phyloP scores from a whole-genome alignment of 1,284 basidiomycete species.

The Cryptococcus floricola region DNA sequence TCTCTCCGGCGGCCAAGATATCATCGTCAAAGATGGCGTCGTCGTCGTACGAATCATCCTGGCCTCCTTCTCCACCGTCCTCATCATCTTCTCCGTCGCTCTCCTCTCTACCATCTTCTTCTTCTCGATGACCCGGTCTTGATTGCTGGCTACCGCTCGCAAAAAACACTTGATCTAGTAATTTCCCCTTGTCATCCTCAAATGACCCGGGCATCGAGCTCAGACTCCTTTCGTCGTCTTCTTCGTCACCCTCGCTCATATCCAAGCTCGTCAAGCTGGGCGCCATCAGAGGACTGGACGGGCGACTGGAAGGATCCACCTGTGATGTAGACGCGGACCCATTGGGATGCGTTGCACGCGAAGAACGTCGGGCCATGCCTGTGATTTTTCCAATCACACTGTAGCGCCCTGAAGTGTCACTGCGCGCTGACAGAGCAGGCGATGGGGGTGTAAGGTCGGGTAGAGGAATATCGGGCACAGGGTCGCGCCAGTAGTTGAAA shows the following conservation, averaged over 20 bases:
- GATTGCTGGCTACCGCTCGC: conserved; percentile 36
- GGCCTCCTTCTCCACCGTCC: conserved; percentile 30
- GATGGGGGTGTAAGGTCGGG: conserved; percentile 89
- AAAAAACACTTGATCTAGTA: conserved; percentile 15
- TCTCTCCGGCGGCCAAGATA: conserved; percentile 72
- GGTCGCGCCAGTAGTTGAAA: conserved; percentile 92
- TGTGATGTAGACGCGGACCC: neutral
- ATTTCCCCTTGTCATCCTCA: conserved; percentile 34
- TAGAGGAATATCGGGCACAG: conserved; percentile 71
- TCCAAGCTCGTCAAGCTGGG: conserved; percentile 39
- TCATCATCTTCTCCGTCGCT: conserved; percentile 24
- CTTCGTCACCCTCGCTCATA: conserved; percentile 20
- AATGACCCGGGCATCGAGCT: conserved; percentile 79
- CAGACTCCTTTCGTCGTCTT: conserved; percentile 57
- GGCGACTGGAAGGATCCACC: conserved; percentile 18
- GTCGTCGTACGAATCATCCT: conserved; percentile 37
- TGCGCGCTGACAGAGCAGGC: conserved; percentile 84
- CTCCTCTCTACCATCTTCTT: conserved; percentile 18
- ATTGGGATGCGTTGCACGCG: conserved; percentile 15
- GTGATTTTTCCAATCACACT: conserved; percentile 77
- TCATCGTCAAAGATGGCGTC: conserved; percentile 65
- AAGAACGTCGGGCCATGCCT: conserved; percentile 55
- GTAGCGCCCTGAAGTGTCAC: conserved; percentile 75
- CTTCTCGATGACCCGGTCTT: conserved; percentile 25
- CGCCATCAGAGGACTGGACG: conserved; percentile 43